Conservation (phyloP, 2,329 filamentous ascomycete genomes). For the Mycosphaerella sp. region DNA sequence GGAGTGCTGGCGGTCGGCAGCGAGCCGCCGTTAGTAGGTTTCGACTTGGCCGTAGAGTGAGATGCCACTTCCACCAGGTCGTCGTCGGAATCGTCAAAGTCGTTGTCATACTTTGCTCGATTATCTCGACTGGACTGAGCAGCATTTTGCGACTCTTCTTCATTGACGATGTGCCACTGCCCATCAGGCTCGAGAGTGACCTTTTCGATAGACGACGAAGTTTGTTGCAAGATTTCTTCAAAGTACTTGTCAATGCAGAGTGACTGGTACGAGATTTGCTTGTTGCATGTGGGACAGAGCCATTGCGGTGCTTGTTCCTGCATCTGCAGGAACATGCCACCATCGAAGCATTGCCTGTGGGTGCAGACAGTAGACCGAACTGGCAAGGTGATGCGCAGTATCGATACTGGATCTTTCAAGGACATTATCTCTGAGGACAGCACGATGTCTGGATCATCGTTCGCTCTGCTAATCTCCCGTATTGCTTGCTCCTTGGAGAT, state of each 20-base stretch:
- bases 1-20: constrained; percentile 18
- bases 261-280: constrained; percentile 69
- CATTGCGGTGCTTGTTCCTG: constrained; percentile 96
- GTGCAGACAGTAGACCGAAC: constrained; percentile 73
- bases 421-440: constrained; percentile 84
- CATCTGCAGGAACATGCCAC: constrained; percentile 80
- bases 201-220: constrained; percentile 65
- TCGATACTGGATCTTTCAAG: constrained; percentile 86
- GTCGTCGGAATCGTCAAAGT: constrained; percentile 36
- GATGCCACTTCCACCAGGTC: constrained; percentile 43
- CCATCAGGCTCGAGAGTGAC: constrained; percentile 87
- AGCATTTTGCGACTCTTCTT: constrained; percentile 35
- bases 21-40: constrained; percentile 28
- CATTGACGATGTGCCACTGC: constrained; percentile 56
- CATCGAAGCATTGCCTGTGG: constrained; percentile 94
- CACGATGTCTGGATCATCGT: constrained; percentile 75
- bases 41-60: constrained; percentile 21
- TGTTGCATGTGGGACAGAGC: constrained; percentile 92
- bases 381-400: constrained; percentile 70
- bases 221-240: constrained; percentile 73
- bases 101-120: constrained; percentile 33
- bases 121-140: constrained; percentile 34
- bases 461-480: constrained; percentile 70
- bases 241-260: constrained; percentile 90
- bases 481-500: constrained; percentile 78